Base-by-base conservation (phyloP, 805 yeast genomes). In the Lipomyces mesembrius region DNA sequence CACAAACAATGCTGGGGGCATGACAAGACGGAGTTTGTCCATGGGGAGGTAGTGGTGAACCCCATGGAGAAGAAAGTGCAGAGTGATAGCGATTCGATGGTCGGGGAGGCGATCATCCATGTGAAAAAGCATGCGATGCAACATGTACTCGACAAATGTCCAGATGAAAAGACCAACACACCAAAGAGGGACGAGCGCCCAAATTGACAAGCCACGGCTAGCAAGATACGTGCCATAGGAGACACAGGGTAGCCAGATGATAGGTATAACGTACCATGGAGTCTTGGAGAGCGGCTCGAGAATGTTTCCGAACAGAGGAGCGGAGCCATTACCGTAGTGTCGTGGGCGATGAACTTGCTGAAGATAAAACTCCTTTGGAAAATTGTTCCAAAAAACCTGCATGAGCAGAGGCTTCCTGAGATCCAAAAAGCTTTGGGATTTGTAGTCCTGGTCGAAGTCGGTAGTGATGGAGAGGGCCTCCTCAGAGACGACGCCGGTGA, bases 281-380 rank as follows among this genome's bases (percentile, higher is more conserved):
- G 99, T 95, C 75, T 89, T 82, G 7, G 96, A 87, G 32, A 95
- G 76, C 3, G 98, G 98, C 79, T 95, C 99, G 67, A 95, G 81
- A 78, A 94, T 90, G 79, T 93, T 92, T 59, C 99, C 99, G 78
- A 95, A 95, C 63, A 95, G 77, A 6, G 93, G 97, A 12, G 99
- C 99, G 2, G 97, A 91, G 11, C 97, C 98, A 77, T 92, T 88
- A 71, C 98, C 98, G 77, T 93, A 95, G 79, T 95, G 99, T 77
- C 99, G 88, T 62, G 99, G 99, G 79, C 98, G 87, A 79, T 95
- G 99, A 55, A 95, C 95, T 79, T 95, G 98, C 77, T 92, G 97
- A 75, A 95, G 83, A 78, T 95, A 95, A 75, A 95, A 94, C 55
- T 91, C 96, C 77, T 91, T 94, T 54, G 90, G 76, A 83, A 92